These are phyloP conservation scores for Papiliotrema terrestris DNA, from an alignment of 1,284 basidiomycete species.

Conservation along the genomic window DNA sequence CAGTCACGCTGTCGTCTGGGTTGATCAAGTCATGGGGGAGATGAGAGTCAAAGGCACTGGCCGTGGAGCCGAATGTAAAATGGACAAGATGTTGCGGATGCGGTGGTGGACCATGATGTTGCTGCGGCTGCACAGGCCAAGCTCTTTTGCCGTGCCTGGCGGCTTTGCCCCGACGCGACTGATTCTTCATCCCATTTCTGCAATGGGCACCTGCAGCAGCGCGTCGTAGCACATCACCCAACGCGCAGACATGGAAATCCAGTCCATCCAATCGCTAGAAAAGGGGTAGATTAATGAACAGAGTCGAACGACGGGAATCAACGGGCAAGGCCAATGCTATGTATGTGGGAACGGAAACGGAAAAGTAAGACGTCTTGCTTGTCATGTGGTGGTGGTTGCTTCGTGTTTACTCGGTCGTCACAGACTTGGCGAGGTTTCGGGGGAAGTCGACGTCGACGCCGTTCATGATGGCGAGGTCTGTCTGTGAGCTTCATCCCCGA, in stretches of 20 bases:
- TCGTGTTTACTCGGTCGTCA: conserved; percentile 37
- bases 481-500: background rate
- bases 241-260: no score
- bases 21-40: background rate
- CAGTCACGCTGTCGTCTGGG: background rate
- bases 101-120: no score
- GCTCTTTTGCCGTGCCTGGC: background rate
- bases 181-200: no score
- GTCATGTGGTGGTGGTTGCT: background rate
- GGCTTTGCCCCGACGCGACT: background rate
- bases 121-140: no score
- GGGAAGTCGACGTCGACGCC: conserved; percentile 99
- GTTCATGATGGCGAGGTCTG: conserved; percentile 82
- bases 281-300: background rate
- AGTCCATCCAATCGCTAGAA: no score
- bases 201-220: no score
- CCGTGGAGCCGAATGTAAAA: no score
- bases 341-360: background rate
- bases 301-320: background rate
- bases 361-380: background rate
- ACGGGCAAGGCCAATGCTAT: conserved; percentile 5
- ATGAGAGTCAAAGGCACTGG: no score
- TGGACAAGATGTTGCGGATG: no score
- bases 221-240: no score
- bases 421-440: conserved; percentile 70